Evolutionary conservation across 75 land plant genomes (phyloP).

Genomic region (Pinus taeda): DNA sequence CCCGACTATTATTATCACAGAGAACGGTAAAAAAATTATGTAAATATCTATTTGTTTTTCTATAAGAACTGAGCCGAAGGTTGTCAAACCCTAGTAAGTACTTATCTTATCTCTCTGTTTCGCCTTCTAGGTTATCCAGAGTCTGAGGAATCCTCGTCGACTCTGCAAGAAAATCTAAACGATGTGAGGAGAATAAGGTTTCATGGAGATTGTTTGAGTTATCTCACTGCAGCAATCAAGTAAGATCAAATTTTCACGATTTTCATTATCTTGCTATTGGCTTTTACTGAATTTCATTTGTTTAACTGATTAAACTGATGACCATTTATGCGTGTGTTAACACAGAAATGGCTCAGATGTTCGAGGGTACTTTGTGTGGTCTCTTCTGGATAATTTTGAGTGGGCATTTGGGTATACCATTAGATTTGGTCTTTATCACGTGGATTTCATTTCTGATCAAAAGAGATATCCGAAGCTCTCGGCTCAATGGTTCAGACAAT

Average conservation of each 20-base stretch:
- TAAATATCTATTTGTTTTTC: neutral
- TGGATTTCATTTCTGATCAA: neutral
- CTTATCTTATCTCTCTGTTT: neutral
- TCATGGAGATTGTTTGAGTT: neutral
- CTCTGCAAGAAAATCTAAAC: neutral
- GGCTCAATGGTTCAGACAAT: slow-evolving; percentile 4
- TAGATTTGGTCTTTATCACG: slow-evolving; percentile 16
- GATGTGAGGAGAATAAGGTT: neutral
- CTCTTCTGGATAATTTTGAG: slow-evolving; percentile 20
- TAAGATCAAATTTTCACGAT: neutral
- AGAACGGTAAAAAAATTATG: slow-evolving; percentile 45
- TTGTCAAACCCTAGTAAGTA: too few relatives aligned
- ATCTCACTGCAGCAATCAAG: neutral
- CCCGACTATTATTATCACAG: slow-evolving; percentile 53
- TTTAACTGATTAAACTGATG: too few relatives aligned
- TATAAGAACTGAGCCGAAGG: neutral
- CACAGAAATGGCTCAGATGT: slow-evolving; percentile 13
- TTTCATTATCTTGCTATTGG: too few relatives aligned
- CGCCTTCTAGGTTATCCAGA: neutral
- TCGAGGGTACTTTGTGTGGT: slow-evolving; percentile 19
- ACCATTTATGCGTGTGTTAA: too few relatives aligned
- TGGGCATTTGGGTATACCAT: slow-evolving; percentile 14
- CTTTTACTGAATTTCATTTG: too few relatives aligned
- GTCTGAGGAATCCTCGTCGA: neutral
- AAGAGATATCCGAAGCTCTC: slow-evolving; percentile 12